Evolutionary conservation across 768 basidiomycete genomes (phyloP).

Genomic region (Termitomyces sp.): DNA sequence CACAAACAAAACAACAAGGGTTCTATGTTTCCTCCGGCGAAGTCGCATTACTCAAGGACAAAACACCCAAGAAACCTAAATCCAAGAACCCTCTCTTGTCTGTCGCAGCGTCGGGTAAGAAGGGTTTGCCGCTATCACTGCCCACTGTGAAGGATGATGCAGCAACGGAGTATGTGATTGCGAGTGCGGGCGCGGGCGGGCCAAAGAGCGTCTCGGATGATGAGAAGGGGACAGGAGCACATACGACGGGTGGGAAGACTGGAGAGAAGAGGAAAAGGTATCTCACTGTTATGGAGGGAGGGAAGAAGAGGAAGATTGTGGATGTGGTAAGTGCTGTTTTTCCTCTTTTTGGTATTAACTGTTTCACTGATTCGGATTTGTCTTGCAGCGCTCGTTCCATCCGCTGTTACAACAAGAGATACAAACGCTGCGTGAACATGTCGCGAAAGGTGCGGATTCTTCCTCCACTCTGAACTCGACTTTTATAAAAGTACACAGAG

Average conservation of each 20-base stretch:
- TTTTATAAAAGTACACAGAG: constrained; percentile 38
- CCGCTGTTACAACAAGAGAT: constrained; percentile 63
- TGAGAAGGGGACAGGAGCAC: constrained; percentile 2
- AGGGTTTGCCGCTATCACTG: background rate
- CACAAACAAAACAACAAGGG: constrained; percentile 87
- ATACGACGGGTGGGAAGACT: background rate
- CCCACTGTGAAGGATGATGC: background rate
- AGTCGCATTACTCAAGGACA: constrained; percentile 83
- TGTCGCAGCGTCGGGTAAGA: constrained; percentile 2
- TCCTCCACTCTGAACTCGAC: background rate
- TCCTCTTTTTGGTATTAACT: background rate
- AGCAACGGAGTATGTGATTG: background rate
- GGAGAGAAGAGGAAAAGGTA: constrained; percentile 56
- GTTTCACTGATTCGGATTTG: constrained; percentile 2
- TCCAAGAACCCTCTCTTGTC: constrained; percentile 46
- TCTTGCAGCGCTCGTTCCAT: constrained; percentile 60
- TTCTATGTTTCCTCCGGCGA: constrained; percentile 91
- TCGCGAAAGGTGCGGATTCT: constrained; percentile 48
- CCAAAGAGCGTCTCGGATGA: constrained; percentile 8
- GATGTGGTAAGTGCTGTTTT: constrained; percentile 50
- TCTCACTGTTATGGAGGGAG: constrained; percentile 48
- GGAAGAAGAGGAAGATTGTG: constrained; percentile 71
- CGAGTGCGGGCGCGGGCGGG: background rate
- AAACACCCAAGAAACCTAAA: constrained; percentile 71
- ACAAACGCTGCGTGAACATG: constrained; percentile 56